Evolutionary conservation across 1,139 yeast species (phyloP).

Genomic region (Candida anutae): DNA sequence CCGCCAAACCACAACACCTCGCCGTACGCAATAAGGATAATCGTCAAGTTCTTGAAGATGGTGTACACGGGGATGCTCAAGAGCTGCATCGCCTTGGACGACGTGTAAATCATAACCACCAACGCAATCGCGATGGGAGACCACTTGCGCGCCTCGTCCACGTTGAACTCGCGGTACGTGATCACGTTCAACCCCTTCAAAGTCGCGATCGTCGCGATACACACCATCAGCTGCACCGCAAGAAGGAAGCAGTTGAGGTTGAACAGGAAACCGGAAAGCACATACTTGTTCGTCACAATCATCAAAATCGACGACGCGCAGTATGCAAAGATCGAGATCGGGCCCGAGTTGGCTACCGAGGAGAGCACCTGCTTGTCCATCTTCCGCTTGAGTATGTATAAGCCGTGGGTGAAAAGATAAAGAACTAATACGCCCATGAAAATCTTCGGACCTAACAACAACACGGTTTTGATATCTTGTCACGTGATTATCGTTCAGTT

Average conservation of each 20-base stretch:
- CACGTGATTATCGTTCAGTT: no score
- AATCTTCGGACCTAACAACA: conserved; percentile 1
- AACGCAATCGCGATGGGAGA: conserved; percentile 85
- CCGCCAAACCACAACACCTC: conserved; percentile 98
- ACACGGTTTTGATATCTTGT: no score
- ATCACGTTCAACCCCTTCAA: conserved; percentile 71
- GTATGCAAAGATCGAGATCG: conserved; percentile 78
- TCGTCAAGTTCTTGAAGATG: conserved; percentile 94
- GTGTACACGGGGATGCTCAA: conserved; percentile 94
- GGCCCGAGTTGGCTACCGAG: conserved; percentile 71
- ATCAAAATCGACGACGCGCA: conserved; percentile 89
- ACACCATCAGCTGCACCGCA: conserved; percentile 75
- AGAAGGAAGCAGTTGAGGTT: conserved; percentile 87
- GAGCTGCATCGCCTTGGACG: conserved; percentile 88
- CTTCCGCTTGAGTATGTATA: conserved; percentile 22
- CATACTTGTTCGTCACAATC: conserved; percentile 98
- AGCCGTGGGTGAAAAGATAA: conserved; percentile 29
- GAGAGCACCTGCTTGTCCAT: conserved; percentile 30
- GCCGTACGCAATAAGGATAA: conserved; percentile 94
- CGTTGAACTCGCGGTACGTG: conserved; percentile 78
- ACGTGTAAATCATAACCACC: conserved; percentile 93
- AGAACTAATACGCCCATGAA: conserved; percentile 39
- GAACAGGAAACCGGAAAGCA: conserved; percentile 72
- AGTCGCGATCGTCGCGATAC: conserved; percentile 63
- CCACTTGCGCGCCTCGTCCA: conserved; percentile 90